Base-by-base conservation (phyloP, 495 filamentous ascomycete genomes). In the Aspergillus cavernicola region DNA sequence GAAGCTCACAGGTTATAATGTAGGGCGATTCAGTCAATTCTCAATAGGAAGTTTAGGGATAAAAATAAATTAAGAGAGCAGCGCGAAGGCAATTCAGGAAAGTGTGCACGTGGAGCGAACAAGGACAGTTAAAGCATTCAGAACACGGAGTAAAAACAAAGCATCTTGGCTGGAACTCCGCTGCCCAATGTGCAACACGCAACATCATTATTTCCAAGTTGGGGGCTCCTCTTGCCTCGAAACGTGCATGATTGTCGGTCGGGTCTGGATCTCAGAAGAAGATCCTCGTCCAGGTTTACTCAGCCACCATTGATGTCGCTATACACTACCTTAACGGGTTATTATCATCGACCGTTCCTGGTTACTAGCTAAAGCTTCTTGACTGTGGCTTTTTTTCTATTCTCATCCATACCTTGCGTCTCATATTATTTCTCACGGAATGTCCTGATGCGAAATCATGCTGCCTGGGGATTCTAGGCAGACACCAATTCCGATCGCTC, bases 81-180 rank as follows among this genome's bases (percentile, higher is more conserved):
- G 6, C 11, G 19, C 13, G n/a, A 50, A 32, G 18, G 24, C 12
- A 15, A 52, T 22, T 47, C 33, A 26, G 42, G 52, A 32, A 47
- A 54, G 3, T 40, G 42, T n/a, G 42, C 52, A 54, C 42, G 52
- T 47, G 52, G 26, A 41, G 31, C 19, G 5, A 24, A 12, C 4
- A 47, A 31, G 39, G 39, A 36, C 1, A 19, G 5, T 20, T 20
- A 50, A 19, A n/a, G n/a, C n/a, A n/a, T n/a, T n/a, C n/a, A 39
- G 46, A 24, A 29, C 33, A 15, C 11, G 24, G 16, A 39, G 45
- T 22, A 33, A 47, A 47, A 47, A 47, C 31, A 47, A 47, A 47
- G 18, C 44, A 47, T 36, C 44, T 47, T 47, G 44, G 44, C 44
- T 35, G 29, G 44, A 35, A 47, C 29, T 8, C 11, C 19, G 19